Percentiles rank a stretch among this genome's conserved stretches.
Evolutionary conservation across 2,329 filamentous ascomycete species (phyloP).

Genomic region (Alternaria sp.): DNA sequence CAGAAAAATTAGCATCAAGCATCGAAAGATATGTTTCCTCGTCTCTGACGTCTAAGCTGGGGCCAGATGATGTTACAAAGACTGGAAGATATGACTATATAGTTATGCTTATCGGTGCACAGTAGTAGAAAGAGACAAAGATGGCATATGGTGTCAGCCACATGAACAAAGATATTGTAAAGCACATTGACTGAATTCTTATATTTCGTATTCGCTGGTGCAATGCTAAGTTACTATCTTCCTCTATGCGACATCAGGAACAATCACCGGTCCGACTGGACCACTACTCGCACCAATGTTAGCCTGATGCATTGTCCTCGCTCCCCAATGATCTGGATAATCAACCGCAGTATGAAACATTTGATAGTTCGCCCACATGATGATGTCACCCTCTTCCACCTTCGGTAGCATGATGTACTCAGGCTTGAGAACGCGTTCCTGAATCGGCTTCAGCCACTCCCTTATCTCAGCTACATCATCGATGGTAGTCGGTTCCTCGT

Average conservation of each 20-base stretch:
- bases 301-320: conserved; percentile 59
- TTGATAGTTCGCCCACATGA: conserved; percentile 34
- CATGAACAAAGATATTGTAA: too few species aligned
- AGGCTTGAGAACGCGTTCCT: not conserved
- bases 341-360: conserved; percentile 54
- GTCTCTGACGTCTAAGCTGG: too few species aligned
- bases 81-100: too few species aligned
- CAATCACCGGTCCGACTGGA: conserved; percentile 37
- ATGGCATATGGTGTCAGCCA: too few species aligned
- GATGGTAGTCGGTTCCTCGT: not conserved
- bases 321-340: conserved; percentile 53
- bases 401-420: conserved; percentile 52
- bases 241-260: conserved; percentile 11
- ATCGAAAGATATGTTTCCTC: too few species aligned
- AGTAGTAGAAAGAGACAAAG: too few species aligned
- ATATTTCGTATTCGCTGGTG: not conserved
- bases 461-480: not conserved
- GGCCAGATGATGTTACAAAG: too few species aligned
- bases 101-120: too few species aligned
- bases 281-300: conserved; percentile 53
- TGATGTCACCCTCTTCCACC: conserved; percentile 56
- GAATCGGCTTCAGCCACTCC: not conserved
- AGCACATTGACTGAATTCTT: not conserved
- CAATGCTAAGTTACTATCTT: too few species aligned
- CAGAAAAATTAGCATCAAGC: too few species aligned